Evolutionary conservation across 106 monocot genomes (phyloP), one percentile per base, ranked within the genome.

Genomic region (Narthecium ossifragum): DNA sequence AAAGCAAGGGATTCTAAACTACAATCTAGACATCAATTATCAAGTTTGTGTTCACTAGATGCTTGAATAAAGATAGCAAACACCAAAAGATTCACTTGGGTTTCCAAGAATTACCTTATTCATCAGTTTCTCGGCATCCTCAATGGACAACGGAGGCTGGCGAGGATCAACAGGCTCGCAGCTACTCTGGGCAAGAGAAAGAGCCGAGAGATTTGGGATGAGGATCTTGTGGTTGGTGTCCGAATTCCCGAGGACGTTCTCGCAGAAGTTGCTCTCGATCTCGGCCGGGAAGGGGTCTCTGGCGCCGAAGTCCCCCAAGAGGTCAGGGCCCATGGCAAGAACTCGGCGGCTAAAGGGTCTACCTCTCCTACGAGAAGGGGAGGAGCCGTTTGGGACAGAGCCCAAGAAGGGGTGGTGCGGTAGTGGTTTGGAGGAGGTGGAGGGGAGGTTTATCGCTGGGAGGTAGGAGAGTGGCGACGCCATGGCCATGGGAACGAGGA

Each of bases 291-390:
- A 88, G 1, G 93, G 93, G 55, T 93, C 93, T 17, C 93, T 58
- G 18, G 93, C 88, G 32, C 93, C 93, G 48, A 82, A 67, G 60
- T 93, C 93, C 14, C 93, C 93, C 41, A 92, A 63, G 22, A 93
- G 32, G 59, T 81, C 81, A 26, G 21, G 32, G 26, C 61, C 70
- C 40, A 38, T 48, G 27, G 71, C 78, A 6, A 68, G 55, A 26
- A 54, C 31, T 21, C 23, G 41, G 34, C 23, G 30, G 8, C 31
- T 18, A n/a, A 26, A 46, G 51, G 24, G 6, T 26, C 37, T 14
- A 1, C 69, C 34, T 14, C 17, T 9, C 17, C 37, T 8, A 47
- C 20, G 14, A 6, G 24, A 50, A 56, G 27, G 30, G 58, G 30
- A 30, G 29, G 22, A 49, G 7, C 22, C 8, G 9, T 27, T 6